Evolutionary conservation across 129 eudicot species (phyloP).

Genomic region (Mikania micrantha): DNA sequence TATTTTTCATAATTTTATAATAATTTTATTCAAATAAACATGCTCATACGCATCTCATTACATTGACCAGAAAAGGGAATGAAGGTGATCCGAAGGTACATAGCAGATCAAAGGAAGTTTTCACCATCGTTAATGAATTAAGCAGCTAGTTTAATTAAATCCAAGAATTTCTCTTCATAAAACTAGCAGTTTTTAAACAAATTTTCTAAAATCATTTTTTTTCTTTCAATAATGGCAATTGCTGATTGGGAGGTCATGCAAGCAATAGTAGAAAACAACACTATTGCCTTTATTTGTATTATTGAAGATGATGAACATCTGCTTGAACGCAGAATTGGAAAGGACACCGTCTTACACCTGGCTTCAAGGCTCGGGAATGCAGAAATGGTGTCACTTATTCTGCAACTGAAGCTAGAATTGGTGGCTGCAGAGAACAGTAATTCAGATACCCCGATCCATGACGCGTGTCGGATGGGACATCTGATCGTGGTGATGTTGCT

Average conservation of each 20-base stretch:
- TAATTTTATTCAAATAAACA: too few relatives aligned
- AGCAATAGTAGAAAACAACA: slow-evolving; percentile 16
- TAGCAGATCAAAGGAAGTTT: too few relatives aligned
- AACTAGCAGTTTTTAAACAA: too few relatives aligned
- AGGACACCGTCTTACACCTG: slow-evolving; percentile 1
- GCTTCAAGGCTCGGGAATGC: slow-evolving; percentile 15
- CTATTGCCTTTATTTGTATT: neutral
- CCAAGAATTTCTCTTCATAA: too few relatives aligned
- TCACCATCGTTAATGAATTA: too few relatives aligned
- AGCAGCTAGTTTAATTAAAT: too few relatives aligned
- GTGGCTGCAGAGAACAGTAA: neutral
- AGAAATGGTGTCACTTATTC: slow-evolving; percentile 11
- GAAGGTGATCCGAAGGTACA: too few relatives aligned
- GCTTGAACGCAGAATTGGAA: slow-evolving; percentile 10
- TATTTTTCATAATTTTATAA: too few relatives aligned
- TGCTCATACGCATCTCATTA: too few relatives aligned
- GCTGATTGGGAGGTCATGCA: slow-evolving; percentile 6
- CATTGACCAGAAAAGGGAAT: too few relatives aligned
- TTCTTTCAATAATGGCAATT: neutral
- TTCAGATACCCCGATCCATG: slow-evolving; percentile 14
- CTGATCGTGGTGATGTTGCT: neutral
- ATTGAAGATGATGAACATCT: slow-evolving; percentile 7
- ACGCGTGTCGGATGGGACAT: neutral
- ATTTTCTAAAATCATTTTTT: too few relatives aligned
- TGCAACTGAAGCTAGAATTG: slow-evolving; percentile 11